These are phyloP conservation scores for Vitis labrusca DNA, from an alignment of 164 flowering plant species.

Conservation along the genomic window DNA sequence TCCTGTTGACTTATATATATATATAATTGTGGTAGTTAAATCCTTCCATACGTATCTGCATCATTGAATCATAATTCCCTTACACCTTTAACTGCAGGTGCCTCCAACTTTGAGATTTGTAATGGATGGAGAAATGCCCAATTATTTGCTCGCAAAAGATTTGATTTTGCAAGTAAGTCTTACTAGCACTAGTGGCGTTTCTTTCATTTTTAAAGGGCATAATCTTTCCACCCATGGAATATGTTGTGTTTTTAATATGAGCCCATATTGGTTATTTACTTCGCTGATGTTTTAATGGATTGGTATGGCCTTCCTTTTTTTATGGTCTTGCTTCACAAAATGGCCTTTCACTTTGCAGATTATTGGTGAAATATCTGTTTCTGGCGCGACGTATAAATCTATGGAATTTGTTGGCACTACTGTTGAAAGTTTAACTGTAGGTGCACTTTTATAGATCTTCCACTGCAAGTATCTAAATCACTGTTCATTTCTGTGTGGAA, in stretches of 20 bases:
- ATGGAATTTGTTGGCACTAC: conserved; percentile 98
- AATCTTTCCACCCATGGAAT: neutral
- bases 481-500: neutral
- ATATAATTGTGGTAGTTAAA: neutral
- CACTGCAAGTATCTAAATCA: neutral
- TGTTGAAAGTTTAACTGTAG: conserved; percentile 84
- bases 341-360: conserved; percentile 52
- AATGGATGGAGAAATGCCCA: conserved; percentile 98
- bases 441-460: conserved; percentile 19
- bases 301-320: neutral
- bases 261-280: neutral
- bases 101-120: conserved; percentile 94
- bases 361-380: conserved; percentile 94
- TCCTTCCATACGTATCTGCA: neutral
- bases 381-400: conserved; percentile 96
- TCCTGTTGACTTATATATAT: neutral
- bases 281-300: neutral
- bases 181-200: conserved; percentile 4
- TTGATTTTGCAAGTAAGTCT: conserved; percentile 90
- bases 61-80: neutral
- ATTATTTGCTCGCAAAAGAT: conserved; percentile 91
- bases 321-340: neutral
- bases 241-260: neutral
- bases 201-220: neutral
- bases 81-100: conserved; percentile 53